Conservation (phyloP, 208 protist species). For the Crithidia expoeki region DNA sequence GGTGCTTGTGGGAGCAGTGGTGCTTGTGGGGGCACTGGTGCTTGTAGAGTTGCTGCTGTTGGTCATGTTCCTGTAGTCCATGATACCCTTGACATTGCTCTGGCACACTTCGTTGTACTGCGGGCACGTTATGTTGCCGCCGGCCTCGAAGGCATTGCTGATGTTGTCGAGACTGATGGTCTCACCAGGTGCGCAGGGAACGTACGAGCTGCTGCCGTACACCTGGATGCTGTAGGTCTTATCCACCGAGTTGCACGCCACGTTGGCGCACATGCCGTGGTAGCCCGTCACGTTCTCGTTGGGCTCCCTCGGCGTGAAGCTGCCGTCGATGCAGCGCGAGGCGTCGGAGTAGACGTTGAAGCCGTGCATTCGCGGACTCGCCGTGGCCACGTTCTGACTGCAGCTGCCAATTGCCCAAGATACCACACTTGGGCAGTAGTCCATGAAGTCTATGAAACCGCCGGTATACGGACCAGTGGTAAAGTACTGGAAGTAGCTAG, state of each 20-base stretch:
- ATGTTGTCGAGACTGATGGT: background rate
- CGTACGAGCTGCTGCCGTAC: background rate
- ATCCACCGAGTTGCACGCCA: background rate
- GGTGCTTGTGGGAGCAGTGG: background rate
- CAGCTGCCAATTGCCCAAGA: conserved; percentile 26
- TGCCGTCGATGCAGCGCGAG: conserved; percentile 21
- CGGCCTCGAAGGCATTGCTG: conserved; percentile 13
- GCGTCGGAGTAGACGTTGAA: conserved; percentile 18
- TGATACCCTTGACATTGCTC: conserved; percentile 12
- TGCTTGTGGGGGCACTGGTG: background rate
- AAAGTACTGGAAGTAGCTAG: conserved; percentile 62
- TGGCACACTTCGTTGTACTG: conserved; percentile 24
- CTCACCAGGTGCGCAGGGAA: background rate
- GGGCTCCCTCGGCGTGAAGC: background rate
- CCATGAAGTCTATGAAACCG: conserved; percentile 32
- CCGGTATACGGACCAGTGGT: background rate
- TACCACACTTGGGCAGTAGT: conserved; percentile 58
- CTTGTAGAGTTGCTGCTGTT: background rate
- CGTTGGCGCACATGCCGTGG: background rate
- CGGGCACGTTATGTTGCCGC: conserved; percentile 16
- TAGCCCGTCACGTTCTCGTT: background rate
- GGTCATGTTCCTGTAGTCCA: conserved; percentile 8
- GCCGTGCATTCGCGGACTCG: background rate
- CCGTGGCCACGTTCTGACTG: background rate
- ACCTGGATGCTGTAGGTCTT: conserved; percentile 6